phyloP scores from a whole-genome alignment of 345 rosid genomes.

The Melaleuca quinquenervia region DNA sequence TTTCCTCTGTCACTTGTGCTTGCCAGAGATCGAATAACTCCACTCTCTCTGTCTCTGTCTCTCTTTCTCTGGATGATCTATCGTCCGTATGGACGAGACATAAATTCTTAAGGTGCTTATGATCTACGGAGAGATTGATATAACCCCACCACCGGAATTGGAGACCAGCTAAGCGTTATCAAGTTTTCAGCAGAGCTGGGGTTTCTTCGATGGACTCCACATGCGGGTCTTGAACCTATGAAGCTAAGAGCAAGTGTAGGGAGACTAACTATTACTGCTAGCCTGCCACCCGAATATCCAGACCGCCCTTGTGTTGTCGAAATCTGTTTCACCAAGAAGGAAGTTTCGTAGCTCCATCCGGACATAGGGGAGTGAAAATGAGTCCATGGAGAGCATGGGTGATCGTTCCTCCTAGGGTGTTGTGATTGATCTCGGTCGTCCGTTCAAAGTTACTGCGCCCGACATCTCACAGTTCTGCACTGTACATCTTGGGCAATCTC shows the following conservation, averaged over 20 bases:
- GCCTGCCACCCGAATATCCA: neutral
- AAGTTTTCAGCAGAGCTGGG: neutral
- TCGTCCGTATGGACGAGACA: neutral
- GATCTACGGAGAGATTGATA: neutral
- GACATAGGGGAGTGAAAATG: neutral
- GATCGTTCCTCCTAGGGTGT: neutral
- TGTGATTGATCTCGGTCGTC: neutral
- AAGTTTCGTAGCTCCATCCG: too few species aligned
- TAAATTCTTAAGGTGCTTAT: neutral
- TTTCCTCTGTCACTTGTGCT: neutral
- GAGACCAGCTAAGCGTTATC: neutral
- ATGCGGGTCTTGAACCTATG: neutral
- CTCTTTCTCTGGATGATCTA: neutral
- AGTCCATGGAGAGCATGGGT: neutral
- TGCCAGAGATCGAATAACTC: neutral
- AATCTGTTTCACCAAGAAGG: neutral
- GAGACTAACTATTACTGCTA: neutral
- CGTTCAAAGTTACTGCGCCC: neutral
- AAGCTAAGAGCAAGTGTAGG: neutral
- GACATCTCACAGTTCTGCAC: too few species aligned
- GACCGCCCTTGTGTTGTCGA: neutral
- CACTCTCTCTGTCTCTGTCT: too few species aligned
- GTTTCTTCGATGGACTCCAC: neutral
- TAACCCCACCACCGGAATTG: neutral
- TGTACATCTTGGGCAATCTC: too few species aligned